Percentiles rank a stretch among this genome's conserved stretches.
Evolutionary conservation across 169 alveolate genomes (phyloP).

Genomic region (Plasmodium knowlesi): DNA sequence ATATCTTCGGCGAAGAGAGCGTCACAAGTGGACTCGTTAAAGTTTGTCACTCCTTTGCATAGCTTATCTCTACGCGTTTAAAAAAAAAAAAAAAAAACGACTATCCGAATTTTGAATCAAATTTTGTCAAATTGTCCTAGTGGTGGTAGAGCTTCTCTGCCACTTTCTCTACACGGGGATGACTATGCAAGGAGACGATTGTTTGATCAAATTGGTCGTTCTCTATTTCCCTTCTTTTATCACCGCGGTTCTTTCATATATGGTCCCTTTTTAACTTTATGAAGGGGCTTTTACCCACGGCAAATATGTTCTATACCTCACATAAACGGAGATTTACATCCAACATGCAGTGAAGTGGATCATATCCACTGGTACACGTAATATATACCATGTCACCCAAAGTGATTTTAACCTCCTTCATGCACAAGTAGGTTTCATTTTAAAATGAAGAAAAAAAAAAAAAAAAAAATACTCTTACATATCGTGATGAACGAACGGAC

Average conservation of each 20-base stretch:
- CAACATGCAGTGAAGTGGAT: neutral
- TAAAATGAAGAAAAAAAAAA: too few relatives aligned
- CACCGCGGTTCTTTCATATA: neutral
- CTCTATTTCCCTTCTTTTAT: too few relatives aligned
- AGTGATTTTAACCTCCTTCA: neutral
- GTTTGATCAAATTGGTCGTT: neutral
- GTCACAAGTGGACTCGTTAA: neutral
- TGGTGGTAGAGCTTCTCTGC: neutral
- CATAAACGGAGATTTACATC: neutral
- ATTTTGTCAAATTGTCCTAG: neutral
- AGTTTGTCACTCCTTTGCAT: neutral
- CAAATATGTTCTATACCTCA: neutral
- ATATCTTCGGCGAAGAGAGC: neutral
- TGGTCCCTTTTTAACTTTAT: neutral
- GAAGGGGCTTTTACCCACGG: neutral
- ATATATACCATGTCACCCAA: neutral
- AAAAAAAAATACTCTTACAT: neutral
- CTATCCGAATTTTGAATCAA: neutral
- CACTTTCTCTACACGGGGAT: neutral
- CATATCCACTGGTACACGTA: neutral
- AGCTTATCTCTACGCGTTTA: neutral
- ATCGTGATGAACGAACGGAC: neutral
- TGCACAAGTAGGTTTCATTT: neutral
- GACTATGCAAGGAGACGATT: neutral
- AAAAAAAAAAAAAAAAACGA: too few relatives aligned